Conservation (phyloP, 139 green algal species). For the Asterochloris erici region DNA sequence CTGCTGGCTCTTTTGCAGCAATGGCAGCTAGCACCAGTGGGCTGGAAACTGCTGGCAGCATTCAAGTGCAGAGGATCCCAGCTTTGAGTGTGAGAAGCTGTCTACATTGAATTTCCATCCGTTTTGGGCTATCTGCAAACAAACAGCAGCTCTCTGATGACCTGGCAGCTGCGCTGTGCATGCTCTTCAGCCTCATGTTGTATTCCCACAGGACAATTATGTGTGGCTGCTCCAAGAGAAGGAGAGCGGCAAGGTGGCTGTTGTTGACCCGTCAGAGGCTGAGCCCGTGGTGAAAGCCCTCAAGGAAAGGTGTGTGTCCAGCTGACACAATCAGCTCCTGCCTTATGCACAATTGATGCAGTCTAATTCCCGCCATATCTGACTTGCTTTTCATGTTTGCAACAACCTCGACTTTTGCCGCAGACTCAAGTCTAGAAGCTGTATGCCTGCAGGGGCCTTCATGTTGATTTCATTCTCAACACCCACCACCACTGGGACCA, state of each 20-base stretch:
- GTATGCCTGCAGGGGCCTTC: slow-evolving; percentile 15
- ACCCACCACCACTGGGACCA: slow-evolving; percentile 55
- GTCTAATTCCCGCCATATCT: not conserved
- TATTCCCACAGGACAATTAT: slow-evolving; percentile 61
- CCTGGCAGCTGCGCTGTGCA: not conserved
- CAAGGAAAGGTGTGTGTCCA: slow-evolving; percentile 35
- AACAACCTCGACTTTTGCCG: no score
- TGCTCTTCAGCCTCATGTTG: no score
- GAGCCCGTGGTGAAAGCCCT: slow-evolving; percentile 60
- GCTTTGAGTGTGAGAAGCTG: no score
- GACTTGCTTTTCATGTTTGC: not conserved
- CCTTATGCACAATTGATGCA: no score
- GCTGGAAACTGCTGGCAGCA: no score
- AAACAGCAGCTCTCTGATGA: not conserved
- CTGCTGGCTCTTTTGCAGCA: no score
- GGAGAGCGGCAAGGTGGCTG: slow-evolving; percentile 42
- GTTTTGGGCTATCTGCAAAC: no score
- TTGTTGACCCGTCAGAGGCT: slow-evolving; percentile 83
- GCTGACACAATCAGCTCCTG: no score
- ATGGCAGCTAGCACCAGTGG: no score
- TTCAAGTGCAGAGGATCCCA: no score
- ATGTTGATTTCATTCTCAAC: slow-evolving; percentile 79
- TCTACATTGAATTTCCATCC: no score
- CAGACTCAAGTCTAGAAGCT: not conserved
- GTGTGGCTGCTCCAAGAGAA: slow-evolving; percentile 72